Evolutionary conservation across 192 early-diverging fungal genomes (phyloP), one percentile per base, ranked within the genome.

Genomic region (Backusella westeae): DNA sequence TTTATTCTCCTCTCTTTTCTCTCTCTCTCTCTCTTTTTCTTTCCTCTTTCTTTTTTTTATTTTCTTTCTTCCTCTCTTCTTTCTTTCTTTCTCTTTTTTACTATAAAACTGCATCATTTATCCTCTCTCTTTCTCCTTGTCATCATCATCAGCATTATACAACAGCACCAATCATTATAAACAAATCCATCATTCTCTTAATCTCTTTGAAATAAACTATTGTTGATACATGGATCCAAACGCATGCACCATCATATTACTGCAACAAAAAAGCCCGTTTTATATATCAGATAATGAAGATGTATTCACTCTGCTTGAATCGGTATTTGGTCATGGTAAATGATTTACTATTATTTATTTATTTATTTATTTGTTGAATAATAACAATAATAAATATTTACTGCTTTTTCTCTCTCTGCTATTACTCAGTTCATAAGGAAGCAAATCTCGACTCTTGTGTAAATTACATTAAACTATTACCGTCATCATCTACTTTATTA

Each of bases 311-410:
- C 12, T 69, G n/a, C 21, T 69, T 4, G 38, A 69, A 41, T 39
- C 68, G 7, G 36, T 69, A 69, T 69, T 69, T 69, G 68, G 68
- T 23, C 68, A 69, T 69, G 68, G 68, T 69, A 69, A 49, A 69
- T 69, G 2, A 10, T 69, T 23, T n/a, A n/a, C 41, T 41, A 15
- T 69, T 39, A 38, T 38, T 23, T 39, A 21, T 69, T 7, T 39
- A 38, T 36, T 69, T 67, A 35, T 35, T 67, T 67, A 19, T 35
- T 67, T 39, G 10, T 39, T 39, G 38, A 35, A 9, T 67, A 19
- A 34, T 67, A 14, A 32, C 9, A 14, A 32, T 66, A 21, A 38
- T 69, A 38, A 21, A 38, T 69, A 38, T 36, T 69, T 69, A 38
- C 67, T 69, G n/a, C 8, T 69, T 3, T 21, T n/a, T 23, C 35